These are phyloP conservation scores for Sporisorium sorghi DNA, from an alignment of 1,284 basidiomycete species.

Conservation along the genomic window DNA sequence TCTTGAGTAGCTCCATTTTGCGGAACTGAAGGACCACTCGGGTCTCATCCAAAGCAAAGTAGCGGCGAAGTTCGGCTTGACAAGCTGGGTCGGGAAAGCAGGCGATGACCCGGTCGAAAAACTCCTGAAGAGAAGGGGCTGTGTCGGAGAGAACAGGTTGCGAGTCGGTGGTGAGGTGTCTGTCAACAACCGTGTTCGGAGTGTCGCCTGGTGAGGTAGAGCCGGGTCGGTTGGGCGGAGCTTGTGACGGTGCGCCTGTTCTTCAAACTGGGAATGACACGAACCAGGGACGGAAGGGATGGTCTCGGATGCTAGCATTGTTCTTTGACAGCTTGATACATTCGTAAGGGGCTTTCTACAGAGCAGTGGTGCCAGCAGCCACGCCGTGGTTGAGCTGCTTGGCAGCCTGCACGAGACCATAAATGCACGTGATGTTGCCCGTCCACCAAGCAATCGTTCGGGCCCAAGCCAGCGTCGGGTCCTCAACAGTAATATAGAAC, in stretches of 20 bases:
- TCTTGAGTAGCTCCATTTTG: background rate
- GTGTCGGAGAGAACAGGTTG: too few relatives aligned
- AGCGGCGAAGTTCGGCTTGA: background rate
- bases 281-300: too few relatives aligned
- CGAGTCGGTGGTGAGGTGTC: too few relatives aligned
- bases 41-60: background rate
- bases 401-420: slow-evolving; percentile 44
- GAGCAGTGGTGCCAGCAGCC: slow-evolving; percentile 30
- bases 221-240: too few relatives aligned
- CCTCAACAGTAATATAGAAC: slow-evolving; percentile 38
- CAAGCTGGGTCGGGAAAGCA: background rate
- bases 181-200: too few relatives aligned
- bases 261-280: too few relatives aligned
- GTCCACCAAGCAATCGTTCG: slow-evolving; percentile 50
- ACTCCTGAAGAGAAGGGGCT: background rate
- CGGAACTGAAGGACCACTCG: background rate
- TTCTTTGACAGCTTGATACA: too few relatives aligned
- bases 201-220: too few relatives aligned
- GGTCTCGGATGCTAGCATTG: too few relatives aligned
- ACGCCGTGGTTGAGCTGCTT: slow-evolving; percentile 44
- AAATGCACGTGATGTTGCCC: slow-evolving; percentile 47
- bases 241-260: too few relatives aligned
- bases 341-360: too few relatives aligned
- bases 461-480: slow-evolving; percentile 14
- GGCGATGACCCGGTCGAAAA: background rate